These are phyloP conservation scores for Termitomyces sp. DNA, from an alignment of 768 basidiomycete genomes.

Conservation along the genomic window DNA sequence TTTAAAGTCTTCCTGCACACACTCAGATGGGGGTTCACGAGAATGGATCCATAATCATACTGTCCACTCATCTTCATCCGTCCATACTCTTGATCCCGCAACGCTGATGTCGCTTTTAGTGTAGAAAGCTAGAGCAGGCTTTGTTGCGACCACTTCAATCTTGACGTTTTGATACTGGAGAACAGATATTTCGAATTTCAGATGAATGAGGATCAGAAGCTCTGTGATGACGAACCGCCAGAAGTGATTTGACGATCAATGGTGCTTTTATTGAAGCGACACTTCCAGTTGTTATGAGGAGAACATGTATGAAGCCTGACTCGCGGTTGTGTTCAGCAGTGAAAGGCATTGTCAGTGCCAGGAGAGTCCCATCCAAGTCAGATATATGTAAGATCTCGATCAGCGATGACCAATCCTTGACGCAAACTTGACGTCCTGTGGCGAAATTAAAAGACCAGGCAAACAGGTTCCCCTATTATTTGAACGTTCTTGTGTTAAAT, in stretches of 20 bases:
- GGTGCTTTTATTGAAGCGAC: conserved; percentile 95
- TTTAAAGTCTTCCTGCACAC: conserved; percentile 57
- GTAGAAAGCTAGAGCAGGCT: conserved; percentile 77
- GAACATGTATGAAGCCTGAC: conserved; percentile 54
- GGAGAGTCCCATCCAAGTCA: too few species aligned
- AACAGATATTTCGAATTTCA: background rate
- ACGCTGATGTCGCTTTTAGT: conserved; percentile 44
- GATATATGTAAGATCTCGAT: too few species aligned
- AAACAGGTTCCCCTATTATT: too few species aligned
- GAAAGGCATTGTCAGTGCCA: conserved; percentile 36
- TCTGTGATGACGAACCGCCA: conserved; percentile 37
- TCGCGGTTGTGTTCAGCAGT: conserved; percentile 37
- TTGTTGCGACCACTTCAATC: conserved; percentile 83
- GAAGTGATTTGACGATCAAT: conserved; percentile 77
- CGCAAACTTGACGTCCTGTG: too few species aligned
- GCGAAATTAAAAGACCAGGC: too few species aligned
- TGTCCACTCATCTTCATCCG: conserved; percentile 89
- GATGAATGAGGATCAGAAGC: background rate
- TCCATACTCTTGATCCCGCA: conserved; percentile 71
- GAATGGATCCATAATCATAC: conserved; percentile 41
- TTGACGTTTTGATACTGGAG: conserved; percentile 76
- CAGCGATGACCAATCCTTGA: background rate
- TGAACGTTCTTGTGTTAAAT: background rate
- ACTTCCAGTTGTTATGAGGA: conserved; percentile 90
- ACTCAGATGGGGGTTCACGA: background rate